phyloP scores from a whole-genome alignment of 2,329 filamentous ascomycete genomes.

The Whalleya microplaca region DNA sequence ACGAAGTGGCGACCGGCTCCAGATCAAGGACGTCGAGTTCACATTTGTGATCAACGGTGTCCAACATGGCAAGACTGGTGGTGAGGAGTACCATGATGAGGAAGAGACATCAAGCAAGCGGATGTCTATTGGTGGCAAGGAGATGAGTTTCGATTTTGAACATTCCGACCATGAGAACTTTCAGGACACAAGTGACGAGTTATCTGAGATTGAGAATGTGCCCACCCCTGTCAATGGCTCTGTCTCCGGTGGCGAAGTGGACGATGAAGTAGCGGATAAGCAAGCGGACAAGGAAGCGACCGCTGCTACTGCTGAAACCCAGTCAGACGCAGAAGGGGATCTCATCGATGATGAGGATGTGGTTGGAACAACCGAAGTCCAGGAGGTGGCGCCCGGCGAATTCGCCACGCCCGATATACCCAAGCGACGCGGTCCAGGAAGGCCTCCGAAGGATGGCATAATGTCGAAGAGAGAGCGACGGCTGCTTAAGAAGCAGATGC shows the following conservation, averaged over 20 bases:
- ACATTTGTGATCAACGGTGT: slow-evolving; percentile 70
- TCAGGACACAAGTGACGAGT: slow-evolving; percentile 58
- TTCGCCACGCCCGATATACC: slow-evolving; percentile 50
- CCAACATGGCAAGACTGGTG: slow-evolving; percentile 59
- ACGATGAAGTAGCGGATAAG: slow-evolving; percentile 39
- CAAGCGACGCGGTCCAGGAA: slow-evolving; percentile 76
- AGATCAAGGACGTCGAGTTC: slow-evolving; percentile 73
- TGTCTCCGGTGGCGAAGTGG: slow-evolving; percentile 39
- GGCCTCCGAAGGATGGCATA: slow-evolving; percentile 80
- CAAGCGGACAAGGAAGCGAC: slow-evolving; percentile 38
- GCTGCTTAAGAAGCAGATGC: slow-evolving; percentile 62
- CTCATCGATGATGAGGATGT: slow-evolving; percentile 1
- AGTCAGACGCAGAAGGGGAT: slow-evolving; percentile 1
- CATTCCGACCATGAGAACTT: slow-evolving; percentile 61
- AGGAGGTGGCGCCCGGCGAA: slow-evolving; percentile 27
- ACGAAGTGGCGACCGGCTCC: slow-evolving; percentile 66
- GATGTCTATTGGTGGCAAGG: slow-evolving; percentile 62
- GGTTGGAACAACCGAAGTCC: slow-evolving; percentile 13
- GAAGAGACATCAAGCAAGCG: slow-evolving; percentile 48
- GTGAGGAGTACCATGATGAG: slow-evolving; percentile 58
- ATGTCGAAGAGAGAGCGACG: slow-evolving; percentile 79
- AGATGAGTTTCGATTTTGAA: slow-evolving; percentile 77
- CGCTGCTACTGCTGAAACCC: slow-evolving; percentile 6
- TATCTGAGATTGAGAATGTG: slow-evolving; percentile 50
- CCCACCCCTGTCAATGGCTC: slow-evolving; percentile 40